These are phyloP conservation scores for Solanum lycopersicoides DNA, from an alignment of 257 asterid species.

Conservation along the genomic window DNA sequence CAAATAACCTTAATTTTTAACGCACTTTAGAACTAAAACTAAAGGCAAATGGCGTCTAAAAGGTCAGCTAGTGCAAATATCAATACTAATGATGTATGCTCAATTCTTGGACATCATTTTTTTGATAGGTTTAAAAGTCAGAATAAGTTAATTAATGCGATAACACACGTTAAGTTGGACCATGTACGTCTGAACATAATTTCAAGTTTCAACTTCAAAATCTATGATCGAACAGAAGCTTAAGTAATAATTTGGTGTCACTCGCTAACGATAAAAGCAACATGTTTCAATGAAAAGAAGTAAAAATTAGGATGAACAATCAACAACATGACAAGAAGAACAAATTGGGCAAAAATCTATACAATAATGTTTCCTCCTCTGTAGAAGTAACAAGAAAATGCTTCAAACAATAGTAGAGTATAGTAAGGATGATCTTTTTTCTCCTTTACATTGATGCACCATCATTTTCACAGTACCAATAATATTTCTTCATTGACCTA, in stretches of 20 bases:
- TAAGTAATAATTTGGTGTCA: not conserved
- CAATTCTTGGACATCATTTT: not conserved
- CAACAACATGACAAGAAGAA: not conserved
- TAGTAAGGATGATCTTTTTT: not conserved
- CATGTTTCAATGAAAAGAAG: not conserved
- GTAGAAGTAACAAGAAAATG: not conserved
- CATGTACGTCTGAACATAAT: accelerated
- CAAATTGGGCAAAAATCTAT: not conserved
- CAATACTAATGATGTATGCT: not conserved
- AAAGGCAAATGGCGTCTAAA: too few relatives aligned
- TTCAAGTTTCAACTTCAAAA: too few relatives aligned
- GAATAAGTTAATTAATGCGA: too few relatives aligned
- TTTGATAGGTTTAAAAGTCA: not conserved
- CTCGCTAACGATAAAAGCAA: not conserved
- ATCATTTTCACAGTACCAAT: not conserved
- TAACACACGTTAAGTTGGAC: not conserved
- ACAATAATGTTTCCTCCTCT: not conserved
- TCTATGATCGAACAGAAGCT: not conserved
- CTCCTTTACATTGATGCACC: not conserved
- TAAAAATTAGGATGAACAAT: not conserved
- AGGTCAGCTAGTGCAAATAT: too few relatives aligned
- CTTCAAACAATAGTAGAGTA: not conserved
- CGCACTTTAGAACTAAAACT: too few relatives aligned
- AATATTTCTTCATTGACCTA: not conserved
- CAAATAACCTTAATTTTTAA: too few relatives aligned